A percentile compares a stretch with the other conserved stretches of the same genome.
Evolutionary conservation across 2,329 filamentous ascomycete genomes (phyloP).

Genomic region (Fusarium luffae): DNA sequence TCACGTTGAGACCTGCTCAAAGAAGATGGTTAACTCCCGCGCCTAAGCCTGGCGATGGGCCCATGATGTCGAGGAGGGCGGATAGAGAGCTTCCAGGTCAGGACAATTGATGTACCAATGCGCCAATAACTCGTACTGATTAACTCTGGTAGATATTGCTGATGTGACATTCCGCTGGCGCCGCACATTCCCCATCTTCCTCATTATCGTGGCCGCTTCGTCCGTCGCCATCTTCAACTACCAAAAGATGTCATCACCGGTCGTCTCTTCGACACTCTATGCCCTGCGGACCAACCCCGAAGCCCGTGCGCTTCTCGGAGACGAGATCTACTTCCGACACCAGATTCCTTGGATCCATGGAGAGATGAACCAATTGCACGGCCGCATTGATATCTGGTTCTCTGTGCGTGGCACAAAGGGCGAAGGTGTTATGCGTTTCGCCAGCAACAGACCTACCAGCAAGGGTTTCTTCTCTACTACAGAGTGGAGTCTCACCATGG

Average conservation of each 20-base stretch:
- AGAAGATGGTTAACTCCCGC: slow-evolving; percentile 64
- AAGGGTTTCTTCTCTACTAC: slow-evolving; percentile 82
- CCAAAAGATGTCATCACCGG: slow-evolving; percentile 89
- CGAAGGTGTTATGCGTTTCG: slow-evolving; percentile 81
- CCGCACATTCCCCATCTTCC: slow-evolving; percentile 83
- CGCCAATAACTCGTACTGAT: slow-evolving; percentile 3
- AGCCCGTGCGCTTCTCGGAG: slow-evolving; percentile 83
- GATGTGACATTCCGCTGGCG: slow-evolving; percentile 69
- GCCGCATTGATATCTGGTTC: slow-evolving; percentile 87
- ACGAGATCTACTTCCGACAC: slow-evolving; percentile 84
- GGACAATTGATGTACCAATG: not conserved
- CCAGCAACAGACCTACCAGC: slow-evolving; percentile 72
- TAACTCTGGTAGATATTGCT: slow-evolving; percentile 52
- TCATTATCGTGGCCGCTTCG: slow-evolving; percentile 74
- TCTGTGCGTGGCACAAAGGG: slow-evolving; percentile 82
- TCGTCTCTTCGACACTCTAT: slow-evolving; percentile 91
- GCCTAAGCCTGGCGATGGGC: slow-evolving; percentile 69
- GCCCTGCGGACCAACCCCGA: slow-evolving; percentile 82
- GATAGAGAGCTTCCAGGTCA: slow-evolving; percentile 75
- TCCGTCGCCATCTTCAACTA: slow-evolving; percentile 98
- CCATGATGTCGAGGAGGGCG: slow-evolving; percentile 71
- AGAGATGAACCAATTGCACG: slow-evolving; percentile 93
- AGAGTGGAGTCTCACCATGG: slow-evolving; percentile 85
- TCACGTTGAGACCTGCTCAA: slow-evolving; percentile 45
- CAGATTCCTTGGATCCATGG: slow-evolving; percentile 86